Conservation (phyloP, 1,139 yeast species). For the Diutina rugosa region DNA sequence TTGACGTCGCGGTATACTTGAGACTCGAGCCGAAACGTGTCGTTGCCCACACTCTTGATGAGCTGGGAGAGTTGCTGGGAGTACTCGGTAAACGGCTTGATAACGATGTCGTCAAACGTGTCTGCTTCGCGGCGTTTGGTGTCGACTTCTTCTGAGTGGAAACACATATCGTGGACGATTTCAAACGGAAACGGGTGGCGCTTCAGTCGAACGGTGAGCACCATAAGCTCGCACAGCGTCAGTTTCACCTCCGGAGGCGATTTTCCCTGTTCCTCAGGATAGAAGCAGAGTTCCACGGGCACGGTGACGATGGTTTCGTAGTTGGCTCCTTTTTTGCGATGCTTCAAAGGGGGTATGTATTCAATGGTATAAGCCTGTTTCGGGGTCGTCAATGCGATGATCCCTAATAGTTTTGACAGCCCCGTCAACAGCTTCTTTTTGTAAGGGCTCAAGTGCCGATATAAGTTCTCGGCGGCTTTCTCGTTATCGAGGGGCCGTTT, state of each 20-base stretch:
- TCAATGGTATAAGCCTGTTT: constrained; percentile 15
- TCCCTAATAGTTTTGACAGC: constrained; percentile 18
- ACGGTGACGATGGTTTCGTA: constrained; percentile 13
- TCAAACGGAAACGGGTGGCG: constrained; percentile 25
- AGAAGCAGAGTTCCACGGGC: constrained; percentile 23
- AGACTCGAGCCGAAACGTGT: constrained; percentile 20
- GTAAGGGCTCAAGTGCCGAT: constrained; percentile 20
- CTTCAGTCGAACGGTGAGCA: constrained; percentile 19
- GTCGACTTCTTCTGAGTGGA: constrained; percentile 12
- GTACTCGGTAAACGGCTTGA: constrained; percentile 18
- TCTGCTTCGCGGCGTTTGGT: constrained; percentile 6
- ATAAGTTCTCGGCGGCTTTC: constrained; percentile 12
- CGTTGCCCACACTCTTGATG: constrained; percentile 23
- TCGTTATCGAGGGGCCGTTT: constrained; percentile 10
- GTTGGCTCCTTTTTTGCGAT: constrained; percentile 6
- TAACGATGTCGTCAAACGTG: constrained; percentile 20
- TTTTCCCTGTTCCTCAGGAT: constrained; percentile 11
- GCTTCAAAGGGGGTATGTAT: constrained; percentile 23
- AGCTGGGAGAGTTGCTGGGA: constrained; percentile 16
- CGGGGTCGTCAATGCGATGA: constrained; percentile 25
- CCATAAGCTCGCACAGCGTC: constrained; percentile 19
- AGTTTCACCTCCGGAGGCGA: constrained; percentile 20
- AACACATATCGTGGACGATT: constrained; percentile 26
- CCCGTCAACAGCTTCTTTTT: constrained; percentile 27
- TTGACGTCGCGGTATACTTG: constrained; percentile 24